A percentile compares a stretch with the other conserved stretches of the same genome.
These are phyloP conservation scores for Odontarrhena argentea DNA, from an alignment of 345 rosid genomes.

Conservation along the genomic window DNA sequence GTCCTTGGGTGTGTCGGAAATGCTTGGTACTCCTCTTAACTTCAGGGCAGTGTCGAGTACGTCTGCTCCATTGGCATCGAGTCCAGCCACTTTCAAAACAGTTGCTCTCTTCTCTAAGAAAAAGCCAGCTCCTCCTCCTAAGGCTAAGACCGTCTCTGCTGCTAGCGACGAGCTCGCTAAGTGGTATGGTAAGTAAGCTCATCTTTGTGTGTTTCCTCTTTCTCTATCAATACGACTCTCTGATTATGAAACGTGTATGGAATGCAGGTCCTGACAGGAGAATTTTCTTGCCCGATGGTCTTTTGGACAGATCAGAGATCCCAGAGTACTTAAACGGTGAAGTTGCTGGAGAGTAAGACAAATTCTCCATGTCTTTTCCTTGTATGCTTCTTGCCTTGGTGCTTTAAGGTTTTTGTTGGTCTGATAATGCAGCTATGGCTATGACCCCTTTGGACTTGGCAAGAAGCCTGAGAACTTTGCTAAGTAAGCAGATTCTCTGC, in stretches of 20 bases:
- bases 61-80: slow-evolving; percentile 58
- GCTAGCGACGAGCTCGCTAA: slow-evolving; percentile 82
- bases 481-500: slow-evolving; percentile 54
- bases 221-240: background rate
- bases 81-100: slow-evolving; percentile 63
- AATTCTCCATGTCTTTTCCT: slow-evolving; percentile 3
- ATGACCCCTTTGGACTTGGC: slow-evolving; percentile 94
- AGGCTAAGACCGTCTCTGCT: slow-evolving; percentile 55
- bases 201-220: background rate
- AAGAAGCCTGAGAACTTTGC: slow-evolving; percentile 91
- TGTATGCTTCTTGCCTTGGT: slow-evolving; percentile 1
- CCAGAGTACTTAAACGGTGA: slow-evolving; percentile 97
- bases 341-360: slow-evolving; percentile 74
- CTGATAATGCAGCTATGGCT: slow-evolving; percentile 75
- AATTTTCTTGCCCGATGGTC: slow-evolving; percentile 93
- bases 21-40: slow-evolving; percentile 77
- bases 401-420: slow-evolving; percentile 5
- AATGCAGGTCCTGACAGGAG: slow-evolving; percentile 91
- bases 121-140: slow-evolving; percentile 68
- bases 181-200: slow-evolving; percentile 83
- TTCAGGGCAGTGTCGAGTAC: slow-evolving; percentile 52
- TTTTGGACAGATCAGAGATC: slow-evolving; percentile 89
- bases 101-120: slow-evolving; percentile 88
- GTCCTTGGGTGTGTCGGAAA: slow-evolving; percentile 83
- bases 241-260: slow-evolving; percentile 23